Evolutionary conservation across 768 basidiomycete genomes (phyloP).

Genomic region (Lactifluus hygrophoroides): DNA sequence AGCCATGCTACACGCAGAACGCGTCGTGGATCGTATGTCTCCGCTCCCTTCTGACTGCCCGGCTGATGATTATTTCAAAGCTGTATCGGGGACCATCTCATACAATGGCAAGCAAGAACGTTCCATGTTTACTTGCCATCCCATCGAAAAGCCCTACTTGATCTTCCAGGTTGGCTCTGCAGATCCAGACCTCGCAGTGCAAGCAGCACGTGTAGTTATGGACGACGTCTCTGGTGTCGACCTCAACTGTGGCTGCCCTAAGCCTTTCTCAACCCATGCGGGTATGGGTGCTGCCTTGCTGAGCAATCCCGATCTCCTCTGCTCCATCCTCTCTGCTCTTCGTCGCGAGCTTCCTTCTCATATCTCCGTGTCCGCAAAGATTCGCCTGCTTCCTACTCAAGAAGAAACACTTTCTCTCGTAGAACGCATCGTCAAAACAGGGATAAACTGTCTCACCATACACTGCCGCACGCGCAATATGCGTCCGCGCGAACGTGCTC

Average conservation of each 20-base stretch:
- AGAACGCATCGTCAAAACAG: slow-evolving; percentile 76
- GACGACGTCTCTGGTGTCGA: slow-evolving; percentile 91
- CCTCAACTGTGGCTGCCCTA: slow-evolving; percentile 96
- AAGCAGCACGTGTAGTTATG: slow-evolving; percentile 81
- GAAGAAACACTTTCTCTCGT: slow-evolving; percentile 89
- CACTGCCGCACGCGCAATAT: slow-evolving; percentile 93
- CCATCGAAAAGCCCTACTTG: slow-evolving; percentile 87
- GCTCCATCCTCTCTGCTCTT: slow-evolving; percentile 77
- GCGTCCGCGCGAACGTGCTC: slow-evolving; percentile 73
- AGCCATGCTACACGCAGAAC: slow-evolving; percentile 79
- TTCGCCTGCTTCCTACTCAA: slow-evolving; percentile 77
- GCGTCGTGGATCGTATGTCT: slow-evolving; percentile 76
- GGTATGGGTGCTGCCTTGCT: slow-evolving; percentile 98
- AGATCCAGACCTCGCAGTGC: slow-evolving; percentile 81
- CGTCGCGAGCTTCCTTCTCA: slow-evolving; percentile 62
- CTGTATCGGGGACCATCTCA: slow-evolving; percentile 76
- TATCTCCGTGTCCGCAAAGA: slow-evolving; percentile 90
- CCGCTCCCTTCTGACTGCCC: neutral
- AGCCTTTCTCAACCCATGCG: slow-evolving; percentile 86
- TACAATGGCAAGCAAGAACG: slow-evolving; percentile 70
- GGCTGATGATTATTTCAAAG: slow-evolving; percentile 34
- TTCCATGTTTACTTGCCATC: slow-evolving; percentile 87
- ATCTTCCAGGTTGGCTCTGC: slow-evolving; percentile 95
- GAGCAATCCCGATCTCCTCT: slow-evolving; percentile 84
- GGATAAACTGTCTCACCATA: slow-evolving; percentile 83